Evolutionary conservation across 2,329 filamentous ascomycete genomes (phyloP), one percentile per base, ranked within the genome.

Genomic region (Shiraia bambusicola): DNA sequence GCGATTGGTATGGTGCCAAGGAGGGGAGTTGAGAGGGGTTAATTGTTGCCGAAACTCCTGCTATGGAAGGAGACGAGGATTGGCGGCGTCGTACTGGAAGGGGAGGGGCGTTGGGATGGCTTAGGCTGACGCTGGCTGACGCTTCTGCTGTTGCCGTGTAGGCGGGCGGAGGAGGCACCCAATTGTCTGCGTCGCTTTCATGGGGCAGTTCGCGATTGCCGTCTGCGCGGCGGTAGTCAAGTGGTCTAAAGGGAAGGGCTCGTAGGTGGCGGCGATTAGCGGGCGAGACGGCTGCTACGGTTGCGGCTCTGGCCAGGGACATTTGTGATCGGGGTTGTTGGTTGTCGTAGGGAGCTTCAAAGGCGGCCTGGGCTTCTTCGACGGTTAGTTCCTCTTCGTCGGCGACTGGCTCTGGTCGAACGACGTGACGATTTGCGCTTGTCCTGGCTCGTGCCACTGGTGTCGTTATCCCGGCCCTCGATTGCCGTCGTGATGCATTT

Each of bases 161-260:
- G 1, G 87, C 87, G 3, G 88, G 88, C 7, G 88, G 88, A 4
- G 88, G 88, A 4, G 88, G 87, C 4, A 90, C 86, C 88, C 88
- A 94, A 56, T 91, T 88, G 58, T 93, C 88, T 3, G 88, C 87
- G 63, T 93, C 88, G 50, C 87, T 92, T 67, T 93, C 88, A 65
- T 93, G 87, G 3, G 88, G 88, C 54, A 89, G 78, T 57, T 91
- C 85, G 29, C 80, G 75, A 29, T 83, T 76, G 6, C 84, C 83
- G 66, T 88, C 84, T 11, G 85, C 84, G 32, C 84, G 79, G 31
- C 83, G 79, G 60, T 86, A 87, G 53, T 83, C 81, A 72, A 54
- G 74, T 70, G 53, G 78, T 71, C 38, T 78, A 69, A 28, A 80
- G 71, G 34, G 77, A 72, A 51, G 81, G 19, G 69, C 65, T n/a